Conservation (phyloP, 495 filamentous ascomycete genomes). For the Clohesyomyces aquaticus region DNA sequence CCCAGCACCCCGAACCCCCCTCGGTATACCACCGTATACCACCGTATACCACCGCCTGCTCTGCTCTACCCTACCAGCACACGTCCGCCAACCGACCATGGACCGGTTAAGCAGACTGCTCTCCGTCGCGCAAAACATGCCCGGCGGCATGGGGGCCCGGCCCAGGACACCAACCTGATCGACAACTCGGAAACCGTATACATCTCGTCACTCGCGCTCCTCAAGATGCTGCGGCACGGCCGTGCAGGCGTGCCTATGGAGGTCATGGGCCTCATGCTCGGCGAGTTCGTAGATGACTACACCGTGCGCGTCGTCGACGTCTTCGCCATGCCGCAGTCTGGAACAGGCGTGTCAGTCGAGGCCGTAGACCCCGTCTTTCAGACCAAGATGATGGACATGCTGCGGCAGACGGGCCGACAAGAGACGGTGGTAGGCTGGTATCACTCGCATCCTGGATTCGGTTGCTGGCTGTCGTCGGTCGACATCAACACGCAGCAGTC, state of each 20-base stretch:
- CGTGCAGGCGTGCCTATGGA: constrained; percentile 99
- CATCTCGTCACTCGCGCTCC: constrained; percentile 93
- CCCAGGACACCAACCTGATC: constrained; percentile 89
- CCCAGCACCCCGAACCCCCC: no score
- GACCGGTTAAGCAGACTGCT: constrained; percentile 86
- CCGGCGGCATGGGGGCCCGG: constrained; percentile 69
- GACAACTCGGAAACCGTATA: constrained; percentile 99
- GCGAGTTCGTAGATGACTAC: constrained; percentile 98
- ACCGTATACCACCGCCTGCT: not conserved
- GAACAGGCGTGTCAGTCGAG: constrained; percentile 97
- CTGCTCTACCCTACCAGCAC: not conserved
- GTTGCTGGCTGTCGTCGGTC: constrained; percentile 97
- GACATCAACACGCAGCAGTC: constrained; percentile 99
- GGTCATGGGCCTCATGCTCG: constrained; percentile 99
- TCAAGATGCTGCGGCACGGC: constrained; percentile 98
- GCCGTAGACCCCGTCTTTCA: constrained; percentile 98
- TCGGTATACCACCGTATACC: no score
- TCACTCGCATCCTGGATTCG: constrained; percentile 98
- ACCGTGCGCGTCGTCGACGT: constrained; percentile 97
- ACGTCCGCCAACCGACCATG: constrained; percentile 57
- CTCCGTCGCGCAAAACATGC: constrained; percentile 76
- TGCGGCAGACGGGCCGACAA: constrained; percentile 91
- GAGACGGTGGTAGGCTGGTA: constrained; percentile 99
- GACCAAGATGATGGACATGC: constrained; percentile 99
- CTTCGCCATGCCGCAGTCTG: constrained; percentile 99